phyloP scores from a whole-genome alignment of 768 basidiomycete species.

The Rossbeevera mucosa region DNA sequence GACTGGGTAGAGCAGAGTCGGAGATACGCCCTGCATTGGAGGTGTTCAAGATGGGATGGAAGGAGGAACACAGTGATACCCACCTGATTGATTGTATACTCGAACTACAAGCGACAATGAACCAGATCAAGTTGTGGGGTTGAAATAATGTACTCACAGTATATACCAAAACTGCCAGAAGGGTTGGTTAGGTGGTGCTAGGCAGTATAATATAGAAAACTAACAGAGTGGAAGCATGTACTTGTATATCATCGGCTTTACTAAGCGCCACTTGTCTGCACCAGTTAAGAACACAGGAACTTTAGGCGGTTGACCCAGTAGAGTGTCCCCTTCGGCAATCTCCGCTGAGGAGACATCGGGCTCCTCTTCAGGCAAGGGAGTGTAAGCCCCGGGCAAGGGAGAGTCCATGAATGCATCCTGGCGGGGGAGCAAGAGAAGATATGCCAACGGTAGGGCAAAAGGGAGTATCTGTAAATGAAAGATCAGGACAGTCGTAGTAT shows the following conservation, averaged over 20 bases:
- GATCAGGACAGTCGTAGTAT: neutral
- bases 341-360: conserved; percentile 14
- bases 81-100: conserved; percentile 89
- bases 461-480: conserved; percentile 62
- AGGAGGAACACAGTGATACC: conserved; percentile 1
- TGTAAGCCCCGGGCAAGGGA: conserved; percentile 33
- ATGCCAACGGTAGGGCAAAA: conserved; percentile 70
- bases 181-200: conserved; percentile 11
- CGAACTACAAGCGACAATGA: conserved; percentile 52
- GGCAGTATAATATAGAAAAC: conserved; percentile 29
- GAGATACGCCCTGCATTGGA: conserved; percentile 67
- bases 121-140: neutral
- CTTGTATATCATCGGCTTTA: conserved; percentile 68
- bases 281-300: conserved; percentile 51
- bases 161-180: conserved; percentile 51
- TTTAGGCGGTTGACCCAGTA: conserved; percentile 34
- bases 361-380: conserved; percentile 35
- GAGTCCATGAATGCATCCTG: conserved; percentile 46
- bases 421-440: conserved; percentile 72
- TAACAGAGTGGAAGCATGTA: conserved; percentile 94
- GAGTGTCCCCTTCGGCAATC: conserved; percentile 28
- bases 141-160: conserved; percentile 38
- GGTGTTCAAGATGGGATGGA: neutral
- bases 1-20: conserved; percentile 84
- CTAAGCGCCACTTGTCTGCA: conserved; percentile 75